A percentile compares a stretch with the other conserved stretches of the same genome.
Evolutionary conservation across 179 eudicot species (phyloP).

Genomic region (Dionaea muscipula): DNA sequence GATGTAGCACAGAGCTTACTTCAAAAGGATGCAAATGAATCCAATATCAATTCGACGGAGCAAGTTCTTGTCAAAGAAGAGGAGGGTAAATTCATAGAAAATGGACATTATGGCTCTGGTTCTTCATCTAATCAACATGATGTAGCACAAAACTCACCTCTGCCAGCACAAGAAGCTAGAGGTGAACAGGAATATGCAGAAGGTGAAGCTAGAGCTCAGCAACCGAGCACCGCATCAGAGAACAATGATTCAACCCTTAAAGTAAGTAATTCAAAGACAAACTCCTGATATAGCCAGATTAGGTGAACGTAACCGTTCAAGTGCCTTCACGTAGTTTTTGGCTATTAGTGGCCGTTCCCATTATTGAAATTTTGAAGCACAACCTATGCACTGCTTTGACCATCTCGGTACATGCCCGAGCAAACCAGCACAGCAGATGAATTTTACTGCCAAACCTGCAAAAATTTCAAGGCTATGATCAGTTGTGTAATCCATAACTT

Average conservation of each 20-base stretch:
- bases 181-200: neutral
- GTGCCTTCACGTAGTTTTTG: neutral
- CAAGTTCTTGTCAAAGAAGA: neutral
- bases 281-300: neutral
- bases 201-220: neutral
- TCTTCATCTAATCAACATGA: neutral
- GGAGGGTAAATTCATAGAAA: neutral
- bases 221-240: neutral
- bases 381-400: neutral
- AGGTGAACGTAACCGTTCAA: neutral
- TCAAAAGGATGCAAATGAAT: constrained; percentile 2
- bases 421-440: neutral
- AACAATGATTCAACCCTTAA: neutral
- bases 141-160: neutral
- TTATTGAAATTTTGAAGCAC: neutral
- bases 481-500: neutral
- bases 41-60: constrained; percentile 1
- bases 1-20: neutral
- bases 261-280: neutral
- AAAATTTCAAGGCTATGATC: neutral
- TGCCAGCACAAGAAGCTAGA: neutral
- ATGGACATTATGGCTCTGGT: neutral
- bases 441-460: neutral
- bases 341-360: neutral
- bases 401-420: neutral